Conservation (phyloP, 352 stramenopile genomes). For the Phytophthora uliginosa region DNA sequence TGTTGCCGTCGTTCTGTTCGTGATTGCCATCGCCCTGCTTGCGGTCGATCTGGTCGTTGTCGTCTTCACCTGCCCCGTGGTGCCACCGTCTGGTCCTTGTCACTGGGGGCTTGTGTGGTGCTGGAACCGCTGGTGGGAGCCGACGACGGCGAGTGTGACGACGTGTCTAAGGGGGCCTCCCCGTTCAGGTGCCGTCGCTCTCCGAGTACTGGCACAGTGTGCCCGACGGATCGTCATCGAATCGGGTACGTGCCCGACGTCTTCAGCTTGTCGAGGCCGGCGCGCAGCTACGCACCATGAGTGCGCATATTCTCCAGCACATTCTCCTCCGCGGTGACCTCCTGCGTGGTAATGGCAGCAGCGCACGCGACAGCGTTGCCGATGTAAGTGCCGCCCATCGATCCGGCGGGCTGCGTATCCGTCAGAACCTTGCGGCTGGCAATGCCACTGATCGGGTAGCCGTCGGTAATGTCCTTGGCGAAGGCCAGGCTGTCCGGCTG, state of each 20-base stretch:
- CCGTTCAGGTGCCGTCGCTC: too few relatives aligned
- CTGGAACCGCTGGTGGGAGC: too few relatives aligned
- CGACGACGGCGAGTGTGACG: too few relatives aligned
- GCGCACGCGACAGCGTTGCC: conserved; percentile 95
- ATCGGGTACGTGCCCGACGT: conserved; percentile 82
- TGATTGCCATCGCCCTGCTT: too few relatives aligned
- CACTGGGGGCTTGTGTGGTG: too few relatives aligned
- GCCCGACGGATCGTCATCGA: too few relatives aligned
- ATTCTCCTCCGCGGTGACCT: conserved; percentile 92
- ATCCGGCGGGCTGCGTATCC: conserved; percentile 85
- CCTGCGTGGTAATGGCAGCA: conserved; percentile 89
- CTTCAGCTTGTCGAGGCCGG: conserved; percentile 83
- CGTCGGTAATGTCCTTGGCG: conserved; percentile 95
- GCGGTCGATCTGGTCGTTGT: too few relatives aligned
- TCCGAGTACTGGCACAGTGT: too few relatives aligned
- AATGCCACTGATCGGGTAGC: conserved; percentile 93
- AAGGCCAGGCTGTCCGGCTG: conserved; percentile 94
- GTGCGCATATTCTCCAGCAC: conserved; percentile 86
- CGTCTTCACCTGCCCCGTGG: too few relatives aligned
- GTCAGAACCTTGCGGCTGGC: conserved; percentile 91
- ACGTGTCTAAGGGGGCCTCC: too few relatives aligned
- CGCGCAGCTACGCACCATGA: conserved; percentile 81
- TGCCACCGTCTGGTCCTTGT: too few relatives aligned
- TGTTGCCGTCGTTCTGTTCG: too few relatives aligned
- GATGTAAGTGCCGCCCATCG: conserved; percentile 94